Evolutionary conservation across 768 basidiomycete genomes (phyloP).

Genomic region (Rhizopogon rudus): DNA sequence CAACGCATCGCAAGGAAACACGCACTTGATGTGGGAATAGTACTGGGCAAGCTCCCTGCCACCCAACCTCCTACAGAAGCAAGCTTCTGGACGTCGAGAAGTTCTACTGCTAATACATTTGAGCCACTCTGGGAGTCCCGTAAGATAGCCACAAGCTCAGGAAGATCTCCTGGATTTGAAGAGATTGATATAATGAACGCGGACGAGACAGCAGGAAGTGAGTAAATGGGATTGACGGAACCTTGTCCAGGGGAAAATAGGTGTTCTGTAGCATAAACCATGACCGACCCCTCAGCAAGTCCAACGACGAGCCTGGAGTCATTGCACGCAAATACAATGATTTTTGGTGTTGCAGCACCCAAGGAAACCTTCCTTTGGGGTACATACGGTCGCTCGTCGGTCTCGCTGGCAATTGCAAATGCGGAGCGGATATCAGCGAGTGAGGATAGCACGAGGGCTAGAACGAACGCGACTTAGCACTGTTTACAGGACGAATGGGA

Average conservation of each 20-base stretch:
- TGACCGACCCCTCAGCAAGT: constrained; percentile 52
- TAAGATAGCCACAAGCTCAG: constrained; percentile 57
- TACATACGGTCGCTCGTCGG: constrained; percentile 38
- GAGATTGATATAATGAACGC: constrained; percentile 48
- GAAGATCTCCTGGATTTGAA: constrained; percentile 59
- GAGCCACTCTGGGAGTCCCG: constrained; percentile 29
- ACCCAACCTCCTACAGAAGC: constrained; percentile 47
- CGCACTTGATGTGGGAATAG: constrained; percentile 57
- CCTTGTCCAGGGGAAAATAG: constrained; percentile 44
- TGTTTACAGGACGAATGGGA: neutral
- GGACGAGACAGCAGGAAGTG: constrained; percentile 38
- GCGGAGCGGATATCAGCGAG: constrained; percentile 56
- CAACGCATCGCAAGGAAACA: constrained; percentile 4
- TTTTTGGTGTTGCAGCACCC: constrained; percentile 41
- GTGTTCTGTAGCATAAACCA: constrained; percentile 51
- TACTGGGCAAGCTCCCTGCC: constrained; percentile 41
- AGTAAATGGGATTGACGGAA: constrained; percentile 42
- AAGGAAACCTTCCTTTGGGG: constrained; percentile 49
- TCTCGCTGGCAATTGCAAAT: constrained; percentile 36
- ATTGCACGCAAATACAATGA: constrained; percentile 51
- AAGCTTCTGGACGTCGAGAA: constrained; percentile 55
- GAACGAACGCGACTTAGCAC: neutral
- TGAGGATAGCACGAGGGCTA: constrained; percentile 61
- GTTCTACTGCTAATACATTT: constrained; percentile 44
- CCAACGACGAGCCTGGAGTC: constrained; percentile 60